Evolutionary conservation across 2,329 filamentous ascomycete genomes (phyloP).

Genomic region (Dactylonectria macrodidyma): DNA sequence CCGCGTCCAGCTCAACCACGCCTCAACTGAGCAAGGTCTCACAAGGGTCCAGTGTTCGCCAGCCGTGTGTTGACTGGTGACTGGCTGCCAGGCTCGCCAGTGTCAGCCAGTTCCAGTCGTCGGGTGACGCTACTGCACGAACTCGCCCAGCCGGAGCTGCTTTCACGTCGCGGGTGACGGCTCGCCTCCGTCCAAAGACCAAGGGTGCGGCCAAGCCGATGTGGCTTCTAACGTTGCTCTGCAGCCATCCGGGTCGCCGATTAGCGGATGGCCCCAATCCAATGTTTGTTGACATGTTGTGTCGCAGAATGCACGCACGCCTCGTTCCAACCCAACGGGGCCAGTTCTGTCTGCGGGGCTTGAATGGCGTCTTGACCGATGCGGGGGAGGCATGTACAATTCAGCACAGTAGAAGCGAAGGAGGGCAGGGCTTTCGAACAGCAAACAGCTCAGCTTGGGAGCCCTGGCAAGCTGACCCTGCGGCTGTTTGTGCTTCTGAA

Average conservation of each 20-base stretch:
- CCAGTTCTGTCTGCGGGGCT: conserved; percentile 29
- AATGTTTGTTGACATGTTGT: conserved; percentile 32
- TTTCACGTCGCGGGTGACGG: conserved; percentile 10
- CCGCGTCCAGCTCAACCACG: conserved; percentile 29
- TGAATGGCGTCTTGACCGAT: conserved; percentile 27
- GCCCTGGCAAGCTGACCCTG: not conserved
- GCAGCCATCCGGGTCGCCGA: conserved; percentile 1
- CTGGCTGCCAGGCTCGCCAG: conserved; percentile 30
- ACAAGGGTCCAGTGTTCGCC: conserved; percentile 26
- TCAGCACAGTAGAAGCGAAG: not conserved
- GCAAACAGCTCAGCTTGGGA: conserved; percentile 7
- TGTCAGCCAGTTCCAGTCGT: conserved; percentile 32
- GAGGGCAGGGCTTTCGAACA: not conserved
- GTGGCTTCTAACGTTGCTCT: not conserved
- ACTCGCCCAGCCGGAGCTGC: conserved; percentile 32
- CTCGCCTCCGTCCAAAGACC: not conserved
- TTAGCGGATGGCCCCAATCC: conserved; percentile 8
- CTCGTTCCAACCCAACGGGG: conserved; percentile 3
- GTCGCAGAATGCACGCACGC: conserved; percentile 29
- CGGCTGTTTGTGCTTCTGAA: conserved; percentile 2
- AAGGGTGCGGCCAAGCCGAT: conserved; percentile 8
- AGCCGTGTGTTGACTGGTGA: conserved; percentile 47
- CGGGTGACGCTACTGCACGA: conserved; percentile 42
- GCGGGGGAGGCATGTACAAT: conserved; percentile 33
- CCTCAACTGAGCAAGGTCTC: conserved; percentile 22